Base-by-base conservation (phyloP, 1,139 yeast genomes). In the Saccharomyces hybrid region DNA sequence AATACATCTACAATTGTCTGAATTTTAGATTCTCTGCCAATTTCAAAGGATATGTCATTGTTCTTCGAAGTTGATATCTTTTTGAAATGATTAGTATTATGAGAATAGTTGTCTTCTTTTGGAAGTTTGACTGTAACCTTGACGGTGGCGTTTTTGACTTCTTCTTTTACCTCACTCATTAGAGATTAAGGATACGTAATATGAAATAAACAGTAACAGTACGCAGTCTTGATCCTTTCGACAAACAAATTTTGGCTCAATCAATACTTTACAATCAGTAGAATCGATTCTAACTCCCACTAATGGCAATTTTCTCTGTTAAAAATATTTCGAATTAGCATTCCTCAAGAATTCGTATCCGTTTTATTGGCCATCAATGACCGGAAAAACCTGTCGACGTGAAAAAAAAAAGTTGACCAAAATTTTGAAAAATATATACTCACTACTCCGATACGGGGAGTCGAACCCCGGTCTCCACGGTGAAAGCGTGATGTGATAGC, bases 401-500 rank as follows among this genome's bases (percentile, higher is more conserved):
- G 23, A 49, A 52, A 51, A 47, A 51, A 46, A 32, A 26, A 28
- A 31, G 23, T 27, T 53, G 28, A 25, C 48, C 32, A 47, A 50
- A 26, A 50, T 26, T 47, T 14, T 28, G 41, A 46, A 38, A 29
- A 26, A 55, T 56, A 52, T 19, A 19, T 19, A 19, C 23, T 19
- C 23, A 55, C 52, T 29, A 50, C 69, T 67, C 70, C 70, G 70
- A 67, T 67, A 62, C 70, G 67, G 70, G 70, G 70, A 19, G 19
- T 19, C 19, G 19, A 19, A 19, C 19, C 19, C 19, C 19, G 19
- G 19, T 19, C 19, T 19, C 70, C 67, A 66, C 70, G 70, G 70
- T 66, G 70, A 66, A 66, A 67, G 70, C 70, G 70, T 60, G 68
- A 60, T 66, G 70, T 67, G 69, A 66, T 66, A 66, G 69, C 70